These are phyloP conservation scores for Monosporascus sp. DNA, from an alignment of 2,329 filamentous ascomycete species.

Conservation along the genomic window DNA sequence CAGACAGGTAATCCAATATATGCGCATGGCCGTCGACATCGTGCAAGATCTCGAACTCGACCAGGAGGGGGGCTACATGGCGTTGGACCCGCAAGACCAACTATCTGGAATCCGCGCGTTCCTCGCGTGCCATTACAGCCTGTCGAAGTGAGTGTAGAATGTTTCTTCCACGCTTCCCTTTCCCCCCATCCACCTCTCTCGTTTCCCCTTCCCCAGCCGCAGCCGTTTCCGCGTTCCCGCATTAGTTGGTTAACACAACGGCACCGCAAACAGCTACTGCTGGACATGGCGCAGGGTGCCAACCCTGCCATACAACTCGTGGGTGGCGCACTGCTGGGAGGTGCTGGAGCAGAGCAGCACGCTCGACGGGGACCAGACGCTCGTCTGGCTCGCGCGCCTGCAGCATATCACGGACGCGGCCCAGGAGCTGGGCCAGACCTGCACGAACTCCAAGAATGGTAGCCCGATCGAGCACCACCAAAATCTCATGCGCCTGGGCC, in stretches of 20 bases:
- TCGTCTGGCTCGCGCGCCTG: conserved; percentile 40
- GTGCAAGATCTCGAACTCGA: conserved; percentile 45
- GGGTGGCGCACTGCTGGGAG: conserved; percentile 41
- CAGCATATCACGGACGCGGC: conserved; percentile 36
- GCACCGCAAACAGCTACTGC: conserved; percentile 27
- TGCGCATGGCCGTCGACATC: conserved; percentile 48
- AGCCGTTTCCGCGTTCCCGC: neutral
- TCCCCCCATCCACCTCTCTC: neutral
- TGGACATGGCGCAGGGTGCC: conserved; percentile 33
- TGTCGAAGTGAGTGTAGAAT: conserved; percentile 32
- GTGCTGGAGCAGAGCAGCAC: conserved; percentile 33
- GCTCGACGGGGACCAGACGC: conserved; percentile 34
- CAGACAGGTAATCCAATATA: conserved; percentile 44
- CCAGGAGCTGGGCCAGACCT: conserved; percentile 22
- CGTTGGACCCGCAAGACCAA: conserved; percentile 8
- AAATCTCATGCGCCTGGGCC: conserved; percentile 40
- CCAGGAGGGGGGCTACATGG: conserved; percentile 27
- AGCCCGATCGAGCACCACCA: conserved; percentile 35
- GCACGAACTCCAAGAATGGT: conserved; percentile 13
- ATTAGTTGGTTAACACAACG: conserved; percentile 6
- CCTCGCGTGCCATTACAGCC: conserved; percentile 38
- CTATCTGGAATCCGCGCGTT: conserved; percentile 38
- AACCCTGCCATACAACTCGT: conserved; percentile 32
- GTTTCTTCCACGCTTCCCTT: neutral
- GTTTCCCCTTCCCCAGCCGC: neutral